Evolutionary conservation across 352 stramenopile species (phyloP).

Genomic region (Phytopythium oedochilum): DNA sequence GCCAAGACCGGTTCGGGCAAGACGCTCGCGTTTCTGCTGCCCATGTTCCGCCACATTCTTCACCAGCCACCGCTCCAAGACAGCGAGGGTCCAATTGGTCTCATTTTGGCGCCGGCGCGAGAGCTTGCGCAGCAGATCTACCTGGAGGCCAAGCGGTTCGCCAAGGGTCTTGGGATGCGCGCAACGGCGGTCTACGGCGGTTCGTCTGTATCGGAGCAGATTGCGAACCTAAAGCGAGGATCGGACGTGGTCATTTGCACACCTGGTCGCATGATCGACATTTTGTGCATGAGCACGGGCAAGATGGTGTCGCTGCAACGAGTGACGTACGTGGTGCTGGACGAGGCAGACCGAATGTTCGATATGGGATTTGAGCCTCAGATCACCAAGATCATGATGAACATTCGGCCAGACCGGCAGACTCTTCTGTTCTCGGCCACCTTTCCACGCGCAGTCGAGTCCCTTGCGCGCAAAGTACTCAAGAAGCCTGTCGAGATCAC

Average conservation of each 20-base stretch:
- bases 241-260: slow-evolving; percentile 98
- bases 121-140: slow-evolving; percentile 99
- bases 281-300: slow-evolving; percentile 97
- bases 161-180: slow-evolving; percentile 88
- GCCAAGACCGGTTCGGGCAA: slow-evolving; percentile 97
- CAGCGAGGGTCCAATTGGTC: slow-evolving; percentile 95
- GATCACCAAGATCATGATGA: slow-evolving; percentile 95
- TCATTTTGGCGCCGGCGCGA: slow-evolving; percentile 97
- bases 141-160: slow-evolving; percentile 92
- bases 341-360: slow-evolving; percentile 99
- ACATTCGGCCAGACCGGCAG: slow-evolving; percentile 89
- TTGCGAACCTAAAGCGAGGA: slow-evolving; percentile 98
- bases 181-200: slow-evolving; percentile 96
- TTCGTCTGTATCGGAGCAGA: slow-evolving; percentile 96
- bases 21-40: slow-evolving; percentile 88
- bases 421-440: slow-evolving; percentile 98
- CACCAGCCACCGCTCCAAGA: slow-evolving; percentile 89
- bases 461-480: slow-evolving; percentile 85
- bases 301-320: slow-evolving; percentile 94
- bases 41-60: slow-evolving; percentile 96
- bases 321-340: slow-evolving; percentile 98
- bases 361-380: slow-evolving; percentile 99
- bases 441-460: slow-evolving; percentile 93
- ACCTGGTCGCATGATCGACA: slow-evolving; percentile 98
- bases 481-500: slow-evolving; percentile 97